Evolutionary conservation across 176 grass and related monocot genomes (phyloP).

Genomic region (Juncus inflexus): DNA sequence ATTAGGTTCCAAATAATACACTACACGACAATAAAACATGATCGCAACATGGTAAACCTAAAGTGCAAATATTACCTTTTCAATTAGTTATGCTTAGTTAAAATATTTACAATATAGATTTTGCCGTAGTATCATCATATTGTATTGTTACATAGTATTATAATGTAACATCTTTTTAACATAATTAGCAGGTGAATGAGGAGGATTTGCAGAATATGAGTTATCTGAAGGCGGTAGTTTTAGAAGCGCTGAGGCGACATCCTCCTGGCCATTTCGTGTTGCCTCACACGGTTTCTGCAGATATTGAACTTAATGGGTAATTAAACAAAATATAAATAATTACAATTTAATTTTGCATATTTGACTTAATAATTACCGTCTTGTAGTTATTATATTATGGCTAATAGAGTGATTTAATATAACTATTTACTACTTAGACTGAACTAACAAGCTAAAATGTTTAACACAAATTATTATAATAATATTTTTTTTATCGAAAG

Average conservation of each 20-base stretch:
- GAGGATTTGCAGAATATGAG: conserved; percentile 28
- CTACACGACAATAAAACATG: background rate
- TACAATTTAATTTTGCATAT: too few species aligned
- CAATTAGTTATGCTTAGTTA: background rate
- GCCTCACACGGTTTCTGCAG: conserved; percentile 29
- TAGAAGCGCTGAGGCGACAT: conserved; percentile 38
- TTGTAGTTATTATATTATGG: background rate
- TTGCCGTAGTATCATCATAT: background rate
- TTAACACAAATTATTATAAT: background rate
- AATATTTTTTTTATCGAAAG: background rate
- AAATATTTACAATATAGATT: background rate
- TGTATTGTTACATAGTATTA: background rate
- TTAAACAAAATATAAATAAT: too few species aligned
- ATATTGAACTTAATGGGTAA: conserved; percentile 20
- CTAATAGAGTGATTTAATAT: background rate
- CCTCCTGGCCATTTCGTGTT: conserved; percentile 32
- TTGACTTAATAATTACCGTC: background rate
- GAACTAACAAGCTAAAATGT: background rate
- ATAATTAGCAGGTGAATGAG: conserved; percentile 20
- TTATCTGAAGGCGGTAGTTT: conserved; percentile 34
- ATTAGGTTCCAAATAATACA: background rate
- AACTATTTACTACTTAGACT: background rate
- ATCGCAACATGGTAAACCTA: background rate
- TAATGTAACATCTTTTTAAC: background rate
- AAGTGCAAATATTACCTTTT: background rate